Percentiles rank a stretch among this genome's conserved stretches.
Evolutionary conservation across 495 filamentous ascomycete species (phyloP).

Genomic region (Copromyces sp.): DNA sequence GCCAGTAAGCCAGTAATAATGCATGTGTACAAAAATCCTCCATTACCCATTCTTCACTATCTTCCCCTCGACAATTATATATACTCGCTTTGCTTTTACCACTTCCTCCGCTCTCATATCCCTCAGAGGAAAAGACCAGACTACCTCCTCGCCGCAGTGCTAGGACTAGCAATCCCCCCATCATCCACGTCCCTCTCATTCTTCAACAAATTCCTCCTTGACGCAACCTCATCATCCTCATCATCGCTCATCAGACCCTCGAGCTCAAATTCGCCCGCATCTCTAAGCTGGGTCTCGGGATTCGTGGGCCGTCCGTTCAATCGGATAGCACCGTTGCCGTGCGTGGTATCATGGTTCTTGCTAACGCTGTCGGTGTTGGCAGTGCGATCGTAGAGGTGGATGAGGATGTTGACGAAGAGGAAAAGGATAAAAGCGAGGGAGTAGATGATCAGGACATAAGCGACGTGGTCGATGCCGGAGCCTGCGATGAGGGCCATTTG

Average conservation of each 20-base stretch:
- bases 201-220: slow-evolving; percentile 28
- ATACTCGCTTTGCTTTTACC: background rate
- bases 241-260: slow-evolving; percentile 84
- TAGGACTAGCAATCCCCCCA: slow-evolving; percentile 25
- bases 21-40: background rate
- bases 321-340: slow-evolving; percentile 17
- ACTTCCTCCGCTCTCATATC: background rate
- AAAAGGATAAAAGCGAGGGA: slow-evolving; percentile 84
- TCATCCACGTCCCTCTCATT: slow-evolving; percentile 21
- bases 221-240: slow-evolving; percentile 44
- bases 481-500: slow-evolving; percentile 71
- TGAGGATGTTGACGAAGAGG: slow-evolving; percentile 76
- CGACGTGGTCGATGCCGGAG: slow-evolving; percentile 73
- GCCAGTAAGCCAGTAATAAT: background rate
- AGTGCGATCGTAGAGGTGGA: slow-evolving; percentile 66
- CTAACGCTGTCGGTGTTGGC: slow-evolving; percentile 17
- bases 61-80: background rate
- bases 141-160: slow-evolving; percentile 25
- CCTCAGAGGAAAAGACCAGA: background rate
- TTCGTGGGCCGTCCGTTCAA: slow-evolving; percentile 46
- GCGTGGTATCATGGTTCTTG: background rate
- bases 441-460: slow-evolving; percentile 84
- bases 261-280: slow-evolving; percentile 86
- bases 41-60: background rate
- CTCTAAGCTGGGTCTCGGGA: slow-evolving; percentile 43